Conservation (phyloP, 2,329 filamentous ascomycete species). For the Rhinocladiella mackenziei region DNA sequence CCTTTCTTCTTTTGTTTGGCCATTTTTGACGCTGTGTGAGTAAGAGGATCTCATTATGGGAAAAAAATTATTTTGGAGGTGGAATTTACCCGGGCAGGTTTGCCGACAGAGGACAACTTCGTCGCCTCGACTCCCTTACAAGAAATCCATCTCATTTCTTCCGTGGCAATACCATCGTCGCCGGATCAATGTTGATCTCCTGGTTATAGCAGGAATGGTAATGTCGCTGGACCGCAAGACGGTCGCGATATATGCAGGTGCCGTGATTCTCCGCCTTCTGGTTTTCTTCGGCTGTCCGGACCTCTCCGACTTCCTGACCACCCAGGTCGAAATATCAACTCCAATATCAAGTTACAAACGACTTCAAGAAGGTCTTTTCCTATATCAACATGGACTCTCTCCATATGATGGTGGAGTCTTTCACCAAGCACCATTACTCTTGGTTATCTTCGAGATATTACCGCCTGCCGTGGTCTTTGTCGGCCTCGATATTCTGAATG, state of each 20-base stretch:
- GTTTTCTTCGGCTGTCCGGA: constrained; percentile 78
- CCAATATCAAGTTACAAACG: constrained; percentile 97
- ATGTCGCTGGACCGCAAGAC: constrained; percentile 58
- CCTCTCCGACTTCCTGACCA: constrained; percentile 78
- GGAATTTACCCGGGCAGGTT: constrained; percentile 4
- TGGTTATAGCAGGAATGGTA: constrained; percentile 16
- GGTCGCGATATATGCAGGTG: constrained; percentile 67
- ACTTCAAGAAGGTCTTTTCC: constrained; percentile 93
- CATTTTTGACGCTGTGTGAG: constrained; percentile 49
- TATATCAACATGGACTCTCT: constrained; percentile 93
- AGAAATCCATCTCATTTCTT: background rate
- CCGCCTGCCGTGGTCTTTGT: constrained; percentile 82
- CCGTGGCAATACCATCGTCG: background rate
- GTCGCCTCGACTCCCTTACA: constrained; percentile 21
- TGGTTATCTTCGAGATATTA: constrained; percentile 86
- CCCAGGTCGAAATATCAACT: constrained; percentile 92
- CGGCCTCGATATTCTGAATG: constrained; percentile 73
- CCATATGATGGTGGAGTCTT: constrained; percentile 92
- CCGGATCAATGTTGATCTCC: too few species aligned
- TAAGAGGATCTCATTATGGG: constrained; percentile 4
- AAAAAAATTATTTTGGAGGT: constrained; percentile 15
- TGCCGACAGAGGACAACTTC: constrained; percentile 9
- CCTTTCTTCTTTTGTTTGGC: constrained; percentile 85
- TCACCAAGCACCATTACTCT: constrained; percentile 79
- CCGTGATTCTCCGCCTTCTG: constrained; percentile 71